Evolutionary conservation across 805 yeast species (phyloP).

Genomic region (Brettanomyces nanus): DNA sequence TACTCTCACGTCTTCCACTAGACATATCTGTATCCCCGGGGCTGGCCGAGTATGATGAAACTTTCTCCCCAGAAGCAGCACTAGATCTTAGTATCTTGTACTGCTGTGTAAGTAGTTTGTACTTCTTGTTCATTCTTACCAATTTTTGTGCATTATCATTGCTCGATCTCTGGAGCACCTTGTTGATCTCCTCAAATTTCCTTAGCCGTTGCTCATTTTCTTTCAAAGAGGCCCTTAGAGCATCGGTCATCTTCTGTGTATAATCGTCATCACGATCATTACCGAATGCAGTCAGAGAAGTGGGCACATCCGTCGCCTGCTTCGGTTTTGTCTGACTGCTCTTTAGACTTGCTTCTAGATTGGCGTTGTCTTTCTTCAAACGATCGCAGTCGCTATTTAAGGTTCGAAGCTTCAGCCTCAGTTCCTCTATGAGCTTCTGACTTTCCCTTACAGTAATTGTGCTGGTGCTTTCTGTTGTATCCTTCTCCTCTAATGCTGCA

Average conservation of each 20-base stretch:
- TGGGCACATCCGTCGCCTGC: too few species aligned
- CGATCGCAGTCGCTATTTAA: slow-evolving; percentile 16
- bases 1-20: slow-evolving; percentile 3
- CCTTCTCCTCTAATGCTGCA: slow-evolving; percentile 51
- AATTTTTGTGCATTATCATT: slow-evolving; percentile 62
- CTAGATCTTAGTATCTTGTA: slow-evolving; percentile 27
- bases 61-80: slow-evolving; percentile 11
- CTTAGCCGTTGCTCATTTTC: slow-evolving; percentile 41
- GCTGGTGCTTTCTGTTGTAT: slow-evolving; percentile 46
- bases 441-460: slow-evolving; percentile 43
- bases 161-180: slow-evolving; percentile 48
- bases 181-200: slow-evolving; percentile 48
- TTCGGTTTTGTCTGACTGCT: neutral
- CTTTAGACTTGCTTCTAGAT: slow-evolving; percentile 5
- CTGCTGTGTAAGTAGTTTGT: slow-evolving; percentile 55
- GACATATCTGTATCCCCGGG: slow-evolving; percentile 16
- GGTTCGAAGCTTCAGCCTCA: slow-evolving; percentile 36
- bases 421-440: slow-evolving; percentile 60
- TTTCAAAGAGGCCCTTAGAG: slow-evolving; percentile 47
- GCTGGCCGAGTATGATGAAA: slow-evolving; percentile 13
- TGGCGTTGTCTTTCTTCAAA: slow-evolving; percentile 7
- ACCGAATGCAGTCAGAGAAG: slow-evolving; percentile 2
- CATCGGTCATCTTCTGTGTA: slow-evolving; percentile 21
- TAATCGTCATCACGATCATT: slow-evolving; percentile 5
- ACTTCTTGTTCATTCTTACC: slow-evolving; percentile 63